Base-by-base conservation (phyloP, 176 grass and related monocot genomes). In the Aegilops sharonensis region DNA sequence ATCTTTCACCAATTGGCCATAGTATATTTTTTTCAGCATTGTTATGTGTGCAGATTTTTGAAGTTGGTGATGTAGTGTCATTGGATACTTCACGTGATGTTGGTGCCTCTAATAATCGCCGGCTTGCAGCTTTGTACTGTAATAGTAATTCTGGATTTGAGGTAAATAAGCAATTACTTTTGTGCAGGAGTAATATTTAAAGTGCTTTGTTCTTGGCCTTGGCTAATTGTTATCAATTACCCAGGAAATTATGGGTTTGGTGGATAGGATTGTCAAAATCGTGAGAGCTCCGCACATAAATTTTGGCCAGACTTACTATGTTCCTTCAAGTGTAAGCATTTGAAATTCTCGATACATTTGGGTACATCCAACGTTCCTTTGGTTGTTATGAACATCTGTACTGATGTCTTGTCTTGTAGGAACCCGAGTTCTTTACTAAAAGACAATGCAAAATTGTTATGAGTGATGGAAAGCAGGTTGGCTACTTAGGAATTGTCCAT, bases 181-280 rank as follows among this genome's bases (percentile, higher is more conserved):
- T 83, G 17, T 45, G 13, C 52, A 11, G 37, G 11, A 66, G 45
- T 25, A 37, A 30, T 77, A 68, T 81, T 68, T 50, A 81, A 74
- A 80, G 39, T 87, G 61, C 57, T 81, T 69, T 61, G 32, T 13
- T 82, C 4, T 71, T 54, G 12, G 39, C 83, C 45, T 88, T 23
- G 12, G 32, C 13, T 80, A 69, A 82, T 67, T 21, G 25, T 36
- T 74, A 31, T 59, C 64, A 80, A 35, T 43, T 92, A 11, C 88
- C n/a, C 83, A 99, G 97, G 97, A 96, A 91, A 97, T 99, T 69
- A 84, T 97, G 77, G 97, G 94, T 57, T 89, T 99, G 80, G 94
- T 95, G 34, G 97, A 99, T 80, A 97, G 94, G 84, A 94, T 99
- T 56, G 84, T 99, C 50, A 94, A 93, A 94, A 68, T 93, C 45